Conservation (phyloP, 2,329 filamentous ascomycete species). For the Colletotrichum sp. region DNA sequence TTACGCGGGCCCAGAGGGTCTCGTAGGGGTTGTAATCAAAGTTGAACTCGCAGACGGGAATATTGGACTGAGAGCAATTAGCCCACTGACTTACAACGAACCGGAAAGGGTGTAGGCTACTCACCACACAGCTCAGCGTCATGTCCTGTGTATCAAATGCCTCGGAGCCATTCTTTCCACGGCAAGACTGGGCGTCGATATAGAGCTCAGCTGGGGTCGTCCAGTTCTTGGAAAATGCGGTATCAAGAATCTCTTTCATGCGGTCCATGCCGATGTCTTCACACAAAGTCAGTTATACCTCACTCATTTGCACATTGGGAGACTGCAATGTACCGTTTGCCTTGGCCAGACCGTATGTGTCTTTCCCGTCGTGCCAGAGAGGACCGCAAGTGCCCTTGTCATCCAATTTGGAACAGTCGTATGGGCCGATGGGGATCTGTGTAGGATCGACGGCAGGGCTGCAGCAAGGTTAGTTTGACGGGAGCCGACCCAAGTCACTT, state of each 20-base stretch:
- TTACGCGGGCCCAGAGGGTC: neutral
- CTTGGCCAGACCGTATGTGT: neutral
- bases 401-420: neutral
- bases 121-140: neutral
- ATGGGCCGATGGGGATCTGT: neutral
- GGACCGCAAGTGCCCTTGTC: neutral
- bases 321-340: neutral
- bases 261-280: constrained; percentile 6
- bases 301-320: too few relatives aligned
- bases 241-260: neutral
- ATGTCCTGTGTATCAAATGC: neutral
- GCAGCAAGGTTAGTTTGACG: neutral
- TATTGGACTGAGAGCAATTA: neutral
- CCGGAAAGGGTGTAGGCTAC: neutral
- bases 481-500: accelerated
- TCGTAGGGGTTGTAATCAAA: constrained; percentile 1
- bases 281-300: neutral
- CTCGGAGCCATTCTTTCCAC: neutral
- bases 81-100: neutral
- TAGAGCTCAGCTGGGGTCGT: constrained; percentile 1
- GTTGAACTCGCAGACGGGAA: constrained; percentile 9
- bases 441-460: neutral
- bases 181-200: neutral
- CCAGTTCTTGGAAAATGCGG: constrained; percentile 3
- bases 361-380: constrained; percentile 7